phyloP scores from a whole-genome alignment of 192 early-diverging fungal species.

The Dissophora ornata region DNA sequence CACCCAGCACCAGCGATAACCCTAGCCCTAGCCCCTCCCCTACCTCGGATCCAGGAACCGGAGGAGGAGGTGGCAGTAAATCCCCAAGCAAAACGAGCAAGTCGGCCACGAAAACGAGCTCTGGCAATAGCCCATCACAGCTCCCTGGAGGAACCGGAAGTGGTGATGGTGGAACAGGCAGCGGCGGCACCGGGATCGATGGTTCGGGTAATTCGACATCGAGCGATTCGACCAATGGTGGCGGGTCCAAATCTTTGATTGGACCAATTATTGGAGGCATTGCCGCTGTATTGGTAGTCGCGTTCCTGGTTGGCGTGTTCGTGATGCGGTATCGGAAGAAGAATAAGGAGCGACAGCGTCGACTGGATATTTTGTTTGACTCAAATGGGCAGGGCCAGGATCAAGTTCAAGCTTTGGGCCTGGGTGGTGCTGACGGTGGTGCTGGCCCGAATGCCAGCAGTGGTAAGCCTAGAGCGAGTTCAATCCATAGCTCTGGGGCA shows the following conservation, averaged over 20 bases:
- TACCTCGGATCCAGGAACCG: not conserved
- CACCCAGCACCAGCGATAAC: not conserved
- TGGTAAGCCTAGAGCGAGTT: not conserved
- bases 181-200: not conserved
- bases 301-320: conserved; percentile 42
- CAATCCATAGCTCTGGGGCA: not conserved
- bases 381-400: conserved; percentile 7
- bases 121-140: not conserved
- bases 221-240: not conserved
- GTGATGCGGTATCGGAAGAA: conserved; percentile 36
- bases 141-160: not conserved
- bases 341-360: conserved; percentile 19
- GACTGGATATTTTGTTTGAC: conserved; percentile 36
- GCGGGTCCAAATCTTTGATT: conserved; percentile 15
- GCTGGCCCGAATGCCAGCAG: not conserved
- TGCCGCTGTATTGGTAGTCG: conserved; percentile 30
- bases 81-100: not conserved
- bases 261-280: conserved; percentile 40
- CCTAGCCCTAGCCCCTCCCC: not conserved
- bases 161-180: not conserved
- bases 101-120: not conserved
- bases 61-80: not conserved
- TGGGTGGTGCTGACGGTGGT: not conserved
- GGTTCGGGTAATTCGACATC: not conserved
- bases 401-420: not conserved